Evolutionary conservation across 1,139 yeast genomes (phyloP).

Genomic region (Taphrina sp.): DNA sequence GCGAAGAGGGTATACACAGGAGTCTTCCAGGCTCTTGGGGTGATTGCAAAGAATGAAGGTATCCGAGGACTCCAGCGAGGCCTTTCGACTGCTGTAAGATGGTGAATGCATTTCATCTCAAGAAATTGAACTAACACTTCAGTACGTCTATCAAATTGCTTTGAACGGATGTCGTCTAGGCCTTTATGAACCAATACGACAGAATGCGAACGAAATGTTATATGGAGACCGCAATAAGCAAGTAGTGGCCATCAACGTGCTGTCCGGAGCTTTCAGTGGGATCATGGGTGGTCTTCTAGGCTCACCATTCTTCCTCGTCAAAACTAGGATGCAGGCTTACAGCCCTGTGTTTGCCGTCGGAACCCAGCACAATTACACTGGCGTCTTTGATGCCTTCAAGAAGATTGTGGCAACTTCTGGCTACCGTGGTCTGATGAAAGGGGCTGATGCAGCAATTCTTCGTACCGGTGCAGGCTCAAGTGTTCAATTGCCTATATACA

Average conservation of each 20-base stretch:
- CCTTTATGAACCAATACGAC: conserved; percentile 82
- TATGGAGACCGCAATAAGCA: conserved; percentile 54
- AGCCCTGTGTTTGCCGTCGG: conserved; percentile 70
- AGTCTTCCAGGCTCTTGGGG: conserved; percentile 76
- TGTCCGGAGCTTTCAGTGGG: conserved; percentile 81
- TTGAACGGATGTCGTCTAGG: conserved; percentile 93
- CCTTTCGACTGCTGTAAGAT: conserved; percentile 57
- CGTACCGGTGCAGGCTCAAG: conserved; percentile 96
- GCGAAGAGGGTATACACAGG: conserved; percentile 66
- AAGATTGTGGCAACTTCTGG: conserved; percentile 70
- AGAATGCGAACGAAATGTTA: conserved; percentile 55
- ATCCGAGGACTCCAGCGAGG: conserved; percentile 87
- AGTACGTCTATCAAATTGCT: conserved; percentile 78
- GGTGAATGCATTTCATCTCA: conserved; percentile 7
- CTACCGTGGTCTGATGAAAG: conserved; percentile 73
- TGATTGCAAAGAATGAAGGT: conserved; percentile 81
- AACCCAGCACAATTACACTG: conserved; percentile 82
- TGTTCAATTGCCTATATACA: conserved; percentile 92
- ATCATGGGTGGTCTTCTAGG: conserved; percentile 85
- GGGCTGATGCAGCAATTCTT: conserved; percentile 89
- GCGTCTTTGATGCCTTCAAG: conserved; percentile 64
- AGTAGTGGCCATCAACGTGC: conserved; percentile 60
- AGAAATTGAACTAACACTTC: background rate
- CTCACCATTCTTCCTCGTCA: conserved; percentile 85
- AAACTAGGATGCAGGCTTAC: conserved; percentile 94